Percentiles rank a stretch among this genome's conserved stretches.
Conservation (phyloP, 345 rosid genomes). For the Brassica incana region DNA sequence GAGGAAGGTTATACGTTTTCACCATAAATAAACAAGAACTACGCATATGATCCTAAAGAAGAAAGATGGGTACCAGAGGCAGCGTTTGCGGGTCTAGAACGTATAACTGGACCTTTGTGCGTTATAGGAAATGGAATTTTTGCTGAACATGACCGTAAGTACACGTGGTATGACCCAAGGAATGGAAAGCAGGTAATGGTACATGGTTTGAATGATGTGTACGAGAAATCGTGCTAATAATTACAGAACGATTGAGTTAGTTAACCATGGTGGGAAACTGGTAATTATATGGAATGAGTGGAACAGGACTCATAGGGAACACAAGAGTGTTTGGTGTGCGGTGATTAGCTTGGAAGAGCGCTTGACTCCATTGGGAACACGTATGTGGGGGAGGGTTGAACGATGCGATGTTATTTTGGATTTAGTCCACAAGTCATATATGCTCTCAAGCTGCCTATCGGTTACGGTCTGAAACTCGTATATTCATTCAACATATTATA, state of each 20-base stretch:
- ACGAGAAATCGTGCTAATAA: not conserved
- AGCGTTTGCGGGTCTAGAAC: not conserved
- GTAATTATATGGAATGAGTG: not conserved
- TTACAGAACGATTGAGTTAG: not conserved
- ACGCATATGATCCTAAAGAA: not conserved
- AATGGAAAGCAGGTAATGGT: not conserved
- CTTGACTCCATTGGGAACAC: not conserved
- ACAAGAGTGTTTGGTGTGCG: not conserved
- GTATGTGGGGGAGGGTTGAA: not conserved
- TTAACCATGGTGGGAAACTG: not conserved
- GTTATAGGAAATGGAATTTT: not conserved
- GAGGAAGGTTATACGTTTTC: not conserved
- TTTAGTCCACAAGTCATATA: not conserved
- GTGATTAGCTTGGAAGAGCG: not conserved
- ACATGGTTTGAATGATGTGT: not conserved
- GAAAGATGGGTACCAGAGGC: not conserved
- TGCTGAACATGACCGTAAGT: not conserved
- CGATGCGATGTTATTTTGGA: not conserved
- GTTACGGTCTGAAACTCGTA: not conserved
- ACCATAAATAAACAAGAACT: not conserved
- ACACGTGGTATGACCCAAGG: not conserved
- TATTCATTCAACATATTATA: too few relatives aligned
- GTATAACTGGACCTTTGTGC: not conserved
- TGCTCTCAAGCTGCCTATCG: not conserved
- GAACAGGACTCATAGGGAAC: not conserved